Evolutionary conservation across 441 rosid species (phyloP), one percentile per base, ranked within the genome.

Genomic region (Mallotus japonicus): DNA sequence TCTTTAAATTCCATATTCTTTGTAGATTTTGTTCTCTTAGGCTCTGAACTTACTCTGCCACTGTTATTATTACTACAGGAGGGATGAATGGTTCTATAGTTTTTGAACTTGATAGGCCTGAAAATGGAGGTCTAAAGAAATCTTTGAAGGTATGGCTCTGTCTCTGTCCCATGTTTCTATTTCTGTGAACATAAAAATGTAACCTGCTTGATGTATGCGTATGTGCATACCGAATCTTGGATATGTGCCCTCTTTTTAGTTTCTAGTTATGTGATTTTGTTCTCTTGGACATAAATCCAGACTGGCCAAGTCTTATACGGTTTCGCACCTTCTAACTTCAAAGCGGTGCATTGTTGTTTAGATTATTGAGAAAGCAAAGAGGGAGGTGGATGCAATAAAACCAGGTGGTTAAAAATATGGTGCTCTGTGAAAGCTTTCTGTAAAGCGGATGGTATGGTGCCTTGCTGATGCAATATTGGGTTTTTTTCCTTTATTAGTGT

Each of bases 21-120:
- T 50, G 10, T 14, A 22, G 14, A 34, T 51, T 22, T n/a, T 34
- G 28, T 53, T 68, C 60, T 28, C 28, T 20, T 50, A 37, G 20
- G 34, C 19, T 42, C 42, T 40, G 19, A 59, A 60, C 61, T 69
- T 59, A 62, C 46, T 11, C 11, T 34, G 16, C 54, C 54, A 42
- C 22, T 67, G 16, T 72, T 71, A n/a, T 46, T 37, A 47, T 60
- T 76, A 57, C 28, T 76, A 69, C 84, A 94, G 99, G 99, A 72
- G 97, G 96, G 54, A 92, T 92, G 87, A 94, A 94, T 65, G 95
- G 99, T 65, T 94, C 99, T 59, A 87, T 92, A 77, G 74, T 85
- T 65, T 89, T 85, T 72, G 99, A 94, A 75, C 92, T 92, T 4
- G 95, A 90, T 49, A 90, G 99, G 82, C 96, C 97, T 19, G 99